Evolutionary conservation across 1,284 basidiomycete genomes (phyloP), one percentile per base, ranked within the genome.

Genomic region (Exobasidium rhododendri): DNA sequence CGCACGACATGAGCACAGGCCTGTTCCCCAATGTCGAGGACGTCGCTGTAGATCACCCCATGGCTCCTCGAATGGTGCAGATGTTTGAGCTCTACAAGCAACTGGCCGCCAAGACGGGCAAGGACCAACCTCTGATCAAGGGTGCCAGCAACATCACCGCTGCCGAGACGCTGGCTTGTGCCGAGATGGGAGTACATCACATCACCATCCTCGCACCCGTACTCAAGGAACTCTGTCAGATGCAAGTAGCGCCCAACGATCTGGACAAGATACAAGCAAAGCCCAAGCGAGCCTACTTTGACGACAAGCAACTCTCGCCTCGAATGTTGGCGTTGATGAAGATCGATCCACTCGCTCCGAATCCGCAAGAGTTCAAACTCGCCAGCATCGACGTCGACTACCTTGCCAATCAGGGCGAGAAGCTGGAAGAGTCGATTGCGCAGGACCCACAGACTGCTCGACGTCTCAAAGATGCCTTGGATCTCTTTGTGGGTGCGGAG

Each of bases 21-120:
- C 58, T 61, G 6, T 69, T 63, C 63, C 67, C 67, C 4, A 52
- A 69, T 35, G 47, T 53, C 32, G 58, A 53, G 17, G 60, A 65
- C 56, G 63, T 64, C 0, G 58, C 62, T 11, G 64, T 58, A 6
- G 29, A 69, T 50, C 67, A 69, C 28, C 51, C 67, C 54, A 69
- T 69, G 67, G 32, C 56, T 29, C 63, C 67, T 26, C 63, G 67
- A 29, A 65, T 67, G 47, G 66, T 68, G 46, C 67, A 69, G 35
- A 69, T 69, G 26, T 56, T 64, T 32, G 46, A 65, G 14, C 53
- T 62, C 20, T 69, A 68, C 53, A 44, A 43, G 22, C 53, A 65
- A 20, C 62, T 69, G 1, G 61, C 56, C 52, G 32, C 47, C 22
- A 40, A 43, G 30, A 68, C 66, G 4, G 67, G 67, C 31, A 59